A percentile compares a stretch with the other conserved stretches of the same genome.
These are phyloP conservation scores for Ogataea degrootiae DNA, from an alignment of 805 yeast species.

Conservation along the genomic window DNA sequence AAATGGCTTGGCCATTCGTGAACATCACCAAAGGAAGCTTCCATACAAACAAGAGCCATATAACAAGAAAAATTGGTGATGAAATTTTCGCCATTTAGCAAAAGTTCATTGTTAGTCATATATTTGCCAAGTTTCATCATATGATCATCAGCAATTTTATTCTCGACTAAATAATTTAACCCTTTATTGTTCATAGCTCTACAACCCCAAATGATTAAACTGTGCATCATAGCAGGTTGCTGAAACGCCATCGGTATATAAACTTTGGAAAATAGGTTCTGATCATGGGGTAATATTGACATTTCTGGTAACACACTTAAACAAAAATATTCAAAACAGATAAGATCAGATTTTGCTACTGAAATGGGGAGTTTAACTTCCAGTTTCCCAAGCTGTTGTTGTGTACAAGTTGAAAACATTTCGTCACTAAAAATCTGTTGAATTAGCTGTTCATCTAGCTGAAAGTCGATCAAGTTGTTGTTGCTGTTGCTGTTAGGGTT, in stretches of 20 bases:
- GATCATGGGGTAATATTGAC: constrained; percentile 42
- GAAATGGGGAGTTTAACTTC: constrained; percentile 18
- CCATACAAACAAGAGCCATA: constrained; percentile 29
- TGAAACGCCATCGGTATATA: constrained; percentile 51
- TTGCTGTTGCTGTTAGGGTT: neutral
- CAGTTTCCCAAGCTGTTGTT: constrained; percentile 5
- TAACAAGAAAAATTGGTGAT: constrained; percentile 25
- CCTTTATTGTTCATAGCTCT: constrained; percentile 17
- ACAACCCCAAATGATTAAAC: constrained; percentile 55
- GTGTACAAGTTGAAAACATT: neutral
- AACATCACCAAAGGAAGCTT: constrained; percentile 30
- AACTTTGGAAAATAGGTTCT: constrained; percentile 47
- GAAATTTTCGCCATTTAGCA: constrained; percentile 15
- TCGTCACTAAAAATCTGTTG: neutral
- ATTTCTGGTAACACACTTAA: constrained; percentile 40
- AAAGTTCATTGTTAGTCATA: constrained; percentile 6
- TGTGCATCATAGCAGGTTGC: constrained; percentile 42
- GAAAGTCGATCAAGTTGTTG: neutral
- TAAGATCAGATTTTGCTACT: constrained; percentile 12
- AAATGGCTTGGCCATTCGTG: constrained; percentile 33
- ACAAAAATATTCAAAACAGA: constrained; percentile 43
- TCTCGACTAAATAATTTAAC: constrained; percentile 18
- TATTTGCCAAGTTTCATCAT: constrained; percentile 6
- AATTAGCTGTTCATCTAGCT: neutral
- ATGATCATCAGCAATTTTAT: constrained; percentile 16